phyloP scores from a whole-genome alignment of 495 filamentous ascomycete species.

The Mycothermus thermophilus region DNA sequence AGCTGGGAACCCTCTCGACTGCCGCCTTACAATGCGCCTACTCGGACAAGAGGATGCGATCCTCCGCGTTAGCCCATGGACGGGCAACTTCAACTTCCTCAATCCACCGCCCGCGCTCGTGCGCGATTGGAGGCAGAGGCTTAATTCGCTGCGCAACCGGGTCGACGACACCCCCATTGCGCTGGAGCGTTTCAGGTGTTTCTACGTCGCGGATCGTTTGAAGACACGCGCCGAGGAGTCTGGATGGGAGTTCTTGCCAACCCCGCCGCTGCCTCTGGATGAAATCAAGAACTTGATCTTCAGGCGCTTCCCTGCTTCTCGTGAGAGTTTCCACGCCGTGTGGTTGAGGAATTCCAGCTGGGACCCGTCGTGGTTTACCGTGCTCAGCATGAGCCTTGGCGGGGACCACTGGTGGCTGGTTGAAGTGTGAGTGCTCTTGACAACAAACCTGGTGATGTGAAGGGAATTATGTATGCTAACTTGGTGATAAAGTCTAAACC shows the following conservation, averaged over 20 bases:
- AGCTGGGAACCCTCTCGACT: slow-evolving; percentile 48
- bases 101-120: too few relatives aligned
- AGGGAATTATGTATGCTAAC: too few relatives aligned
- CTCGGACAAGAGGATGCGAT: slow-evolving; percentile 41
- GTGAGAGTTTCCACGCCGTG: slow-evolving; percentile 41
- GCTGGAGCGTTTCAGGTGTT: slow-evolving; percentile 44
- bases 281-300: slow-evolving; percentile 47
- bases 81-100: slow-evolving; percentile 35
- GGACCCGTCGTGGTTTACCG: slow-evolving; percentile 52
- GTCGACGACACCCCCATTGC: slow-evolving; percentile 38
- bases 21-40: slow-evolving; percentile 51
- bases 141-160: slow-evolving; percentile 41
- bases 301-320: slow-evolving; percentile 14
- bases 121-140: slow-evolving; percentile 18
- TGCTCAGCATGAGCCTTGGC: slow-evolving; percentile 52
- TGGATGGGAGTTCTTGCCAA: too few relatives aligned
- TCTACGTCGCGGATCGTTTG: slow-evolving; percentile 47
- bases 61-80: slow-evolving; percentile 55
- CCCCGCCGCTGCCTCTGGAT: slow-evolving; percentile 43
- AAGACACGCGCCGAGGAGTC: too few relatives aligned
- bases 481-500: too few relatives aligned
- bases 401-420: slow-evolving; percentile 69
- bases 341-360: slow-evolving; percentile 54
- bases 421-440: slow-evolving; percentile 42
- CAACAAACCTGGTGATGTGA: too few relatives aligned